Percentiles rank a stretch among this genome's conserved stretches.
Conservation (phyloP, 441 rosid species). For the Melastoma candidum region DNA sequence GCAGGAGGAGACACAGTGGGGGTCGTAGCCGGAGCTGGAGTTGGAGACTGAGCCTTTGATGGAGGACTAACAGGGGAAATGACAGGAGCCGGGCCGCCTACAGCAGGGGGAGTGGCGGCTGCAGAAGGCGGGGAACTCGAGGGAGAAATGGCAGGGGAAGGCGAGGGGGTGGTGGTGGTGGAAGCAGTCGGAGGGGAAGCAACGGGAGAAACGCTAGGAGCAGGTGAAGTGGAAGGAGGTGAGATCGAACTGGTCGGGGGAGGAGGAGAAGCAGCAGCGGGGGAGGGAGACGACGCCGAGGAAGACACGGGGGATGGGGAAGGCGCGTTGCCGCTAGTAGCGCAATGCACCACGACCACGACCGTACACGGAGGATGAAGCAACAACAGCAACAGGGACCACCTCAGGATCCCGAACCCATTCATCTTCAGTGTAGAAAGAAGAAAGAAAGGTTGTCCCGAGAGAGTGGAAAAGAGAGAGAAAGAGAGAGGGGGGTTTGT, state of each 20-base stretch:
- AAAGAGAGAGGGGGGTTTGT: too few species aligned
- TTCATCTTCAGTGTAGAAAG: too few species aligned
- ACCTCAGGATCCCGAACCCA: not conserved
- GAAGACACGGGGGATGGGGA: slow-evolving; percentile 31
- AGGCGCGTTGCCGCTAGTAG: slow-evolving; percentile 27
- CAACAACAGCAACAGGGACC: slow-evolving; percentile 14
- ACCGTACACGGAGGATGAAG: slow-evolving; percentile 12
- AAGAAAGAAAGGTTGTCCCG: too few species aligned
- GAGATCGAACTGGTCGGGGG: slow-evolving; percentile 1
- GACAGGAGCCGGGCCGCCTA: slow-evolving; percentile 20
- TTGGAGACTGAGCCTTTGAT: not conserved
- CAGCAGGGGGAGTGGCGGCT: slow-evolving; percentile 11
- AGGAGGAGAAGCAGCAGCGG: not conserved
- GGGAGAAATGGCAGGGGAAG: slow-evolving; percentile 12
- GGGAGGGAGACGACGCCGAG: slow-evolving; percentile 12
- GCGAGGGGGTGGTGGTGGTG: slow-evolving; percentile 5
- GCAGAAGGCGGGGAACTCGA: slow-evolving; percentile 12
- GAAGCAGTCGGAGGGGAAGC: too few species aligned
- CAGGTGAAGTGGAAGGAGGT: slow-evolving; percentile 9
- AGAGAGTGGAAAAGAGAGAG: not conserved
- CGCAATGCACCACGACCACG: not conserved
- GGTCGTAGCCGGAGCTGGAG: not conserved
- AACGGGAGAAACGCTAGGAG: too few species aligned
- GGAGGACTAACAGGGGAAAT: slow-evolving; percentile 24
- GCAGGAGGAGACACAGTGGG: not conserved